A percentile compares a stretch with the other conserved stretches of the same genome.
These are phyloP conservation scores for Piper longum DNA, from an alignment of 164 flowering plant species.

Conservation along the genomic window DNA sequence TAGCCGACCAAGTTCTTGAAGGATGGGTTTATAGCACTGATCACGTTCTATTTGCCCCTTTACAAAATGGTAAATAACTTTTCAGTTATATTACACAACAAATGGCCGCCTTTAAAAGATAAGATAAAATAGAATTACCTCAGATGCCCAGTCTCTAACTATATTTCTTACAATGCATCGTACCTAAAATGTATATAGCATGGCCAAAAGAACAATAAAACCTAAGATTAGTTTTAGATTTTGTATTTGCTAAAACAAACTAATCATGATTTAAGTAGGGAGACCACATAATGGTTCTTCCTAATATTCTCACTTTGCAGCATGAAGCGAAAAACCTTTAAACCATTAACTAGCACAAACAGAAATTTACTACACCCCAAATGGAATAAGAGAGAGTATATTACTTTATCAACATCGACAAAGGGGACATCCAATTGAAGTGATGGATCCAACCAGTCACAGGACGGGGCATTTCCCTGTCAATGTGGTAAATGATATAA, in stretches of 20 bases:
- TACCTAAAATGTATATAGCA: constrained; percentile 33
- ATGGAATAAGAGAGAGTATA: background rate
- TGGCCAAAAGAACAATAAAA: background rate
- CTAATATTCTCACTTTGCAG: background rate
- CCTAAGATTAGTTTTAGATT: no score
- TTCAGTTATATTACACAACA: background rate
- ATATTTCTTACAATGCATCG: constrained; percentile 88
- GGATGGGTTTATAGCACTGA: constrained; percentile 89
- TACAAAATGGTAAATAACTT: constrained; percentile 2
- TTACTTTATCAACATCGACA: constrained; percentile 94
- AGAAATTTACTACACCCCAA: background rate
- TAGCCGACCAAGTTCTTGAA: constrained; percentile 68
- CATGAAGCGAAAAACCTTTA: background rate
- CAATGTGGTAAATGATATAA: constrained; percentile 1
- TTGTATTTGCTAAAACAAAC: background rate
- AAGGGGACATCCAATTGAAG: constrained; percentile 69
- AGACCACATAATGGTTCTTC: background rate
- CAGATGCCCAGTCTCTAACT: constrained; percentile 92
- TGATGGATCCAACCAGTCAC: constrained; percentile 60
- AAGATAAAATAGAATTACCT: constrained; percentile 36
- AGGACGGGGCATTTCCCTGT: constrained; percentile 36
- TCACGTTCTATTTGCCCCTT: constrained; percentile 88
- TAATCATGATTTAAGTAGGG: no score
- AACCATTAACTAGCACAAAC: background rate
- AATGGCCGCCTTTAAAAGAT: background rate